phyloP scores from a whole-genome alignment of 495 filamentous ascomycete genomes.

The Pyronema omphalodes region DNA sequence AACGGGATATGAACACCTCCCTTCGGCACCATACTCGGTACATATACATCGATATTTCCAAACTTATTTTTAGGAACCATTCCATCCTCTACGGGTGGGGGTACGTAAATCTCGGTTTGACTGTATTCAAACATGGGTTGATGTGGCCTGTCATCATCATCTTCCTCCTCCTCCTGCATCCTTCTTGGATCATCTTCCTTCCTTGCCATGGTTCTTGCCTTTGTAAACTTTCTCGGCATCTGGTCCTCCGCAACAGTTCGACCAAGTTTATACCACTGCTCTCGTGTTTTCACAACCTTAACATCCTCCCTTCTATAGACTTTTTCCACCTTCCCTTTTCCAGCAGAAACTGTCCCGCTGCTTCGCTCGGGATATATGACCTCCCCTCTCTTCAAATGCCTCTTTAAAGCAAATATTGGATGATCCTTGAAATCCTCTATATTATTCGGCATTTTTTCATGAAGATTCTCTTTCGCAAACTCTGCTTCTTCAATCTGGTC shows the following conservation, averaged over 20 bases:
- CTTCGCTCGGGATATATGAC: slow-evolving; percentile 50
- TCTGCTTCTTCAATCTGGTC: slow-evolving; percentile 72
- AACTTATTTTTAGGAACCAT: slow-evolving; percentile 68
- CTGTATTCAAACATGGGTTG: slow-evolving; percentile 49
- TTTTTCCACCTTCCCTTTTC: slow-evolving; percentile 38
- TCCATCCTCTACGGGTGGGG: slow-evolving; percentile 58
- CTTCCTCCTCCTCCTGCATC: slow-evolving; percentile 29
- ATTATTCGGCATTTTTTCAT: slow-evolving; percentile 77
- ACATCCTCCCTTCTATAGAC: slow-evolving; percentile 72
- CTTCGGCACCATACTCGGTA: slow-evolving; percentile 74
- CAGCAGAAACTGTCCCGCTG: slow-evolving; percentile 54
- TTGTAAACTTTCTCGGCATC: slow-evolving; percentile 14
- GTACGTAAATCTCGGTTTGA: slow-evolving; percentile 58
- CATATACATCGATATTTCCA: slow-evolving; percentile 81
- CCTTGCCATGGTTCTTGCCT: not conserved
- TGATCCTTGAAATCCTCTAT: slow-evolving; percentile 87
- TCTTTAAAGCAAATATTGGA: slow-evolving; percentile 58
- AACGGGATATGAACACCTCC: slow-evolving; percentile 53
- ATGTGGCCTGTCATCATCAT: slow-evolving; percentile 26
- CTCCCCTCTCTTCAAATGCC: slow-evolving; percentile 73
- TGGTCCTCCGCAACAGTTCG: slow-evolving; percentile 25
- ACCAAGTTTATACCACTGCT: slow-evolving; percentile 77
- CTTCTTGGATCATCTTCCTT: slow-evolving; percentile 22
- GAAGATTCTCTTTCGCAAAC: slow-evolving; percentile 45
- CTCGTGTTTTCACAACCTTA: slow-evolving; percentile 48